A percentile compares a stretch with the other conserved stretches of the same genome.
Conservation (phyloP, 208 protist genomes). For the Trypanosomatidae sp. region DNA sequence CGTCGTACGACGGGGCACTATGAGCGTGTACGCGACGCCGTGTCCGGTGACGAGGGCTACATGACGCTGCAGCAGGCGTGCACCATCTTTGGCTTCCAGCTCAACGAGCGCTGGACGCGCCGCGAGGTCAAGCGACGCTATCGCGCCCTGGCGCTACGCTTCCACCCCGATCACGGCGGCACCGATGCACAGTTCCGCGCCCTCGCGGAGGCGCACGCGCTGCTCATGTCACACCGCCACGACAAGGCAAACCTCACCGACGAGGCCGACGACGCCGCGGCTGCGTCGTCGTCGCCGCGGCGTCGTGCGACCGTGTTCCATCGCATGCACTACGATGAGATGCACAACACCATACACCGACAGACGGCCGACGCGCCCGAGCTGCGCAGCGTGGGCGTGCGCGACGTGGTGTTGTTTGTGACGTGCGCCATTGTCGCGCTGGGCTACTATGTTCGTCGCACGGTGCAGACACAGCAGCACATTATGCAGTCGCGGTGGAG, state of each 20-base stretch:
- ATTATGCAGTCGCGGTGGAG: slow-evolving; percentile 58
- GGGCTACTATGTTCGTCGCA: slow-evolving; percentile 53
- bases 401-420: slow-evolving; percentile 62
- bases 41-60: slow-evolving; percentile 42
- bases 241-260: slow-evolving; percentile 14
- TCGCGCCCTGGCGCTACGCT: slow-evolving; percentile 54
- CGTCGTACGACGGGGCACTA: too few relatives aligned
- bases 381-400: slow-evolving; percentile 50
- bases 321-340: slow-evolving; percentile 65
- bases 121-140: slow-evolving; percentile 74
- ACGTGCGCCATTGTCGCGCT: slow-evolving; percentile 20
- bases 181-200: slow-evolving; percentile 67
- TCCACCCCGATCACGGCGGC: slow-evolving; percentile 76
- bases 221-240: slow-evolving; percentile 65
- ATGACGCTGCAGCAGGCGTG: slow-evolving; percentile 81
- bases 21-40: too few relatives aligned
- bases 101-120: slow-evolving; percentile 52
- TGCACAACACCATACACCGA: slow-evolving; percentile 71
- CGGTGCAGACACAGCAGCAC: slow-evolving; percentile 44
- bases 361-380: slow-evolving; percentile 53
- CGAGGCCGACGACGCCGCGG: slow-evolving; percentile 2
- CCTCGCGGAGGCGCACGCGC: slow-evolving; percentile 75
- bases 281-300: too few relatives aligned
- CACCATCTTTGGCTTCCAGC: slow-evolving; percentile 80
- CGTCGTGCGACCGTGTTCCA: too few relatives aligned